These are phyloP conservation scores for Monosporascus sp. DNA, from an alignment of 2,329 filamentous ascomycete genomes.

Conservation along the genomic window DNA sequence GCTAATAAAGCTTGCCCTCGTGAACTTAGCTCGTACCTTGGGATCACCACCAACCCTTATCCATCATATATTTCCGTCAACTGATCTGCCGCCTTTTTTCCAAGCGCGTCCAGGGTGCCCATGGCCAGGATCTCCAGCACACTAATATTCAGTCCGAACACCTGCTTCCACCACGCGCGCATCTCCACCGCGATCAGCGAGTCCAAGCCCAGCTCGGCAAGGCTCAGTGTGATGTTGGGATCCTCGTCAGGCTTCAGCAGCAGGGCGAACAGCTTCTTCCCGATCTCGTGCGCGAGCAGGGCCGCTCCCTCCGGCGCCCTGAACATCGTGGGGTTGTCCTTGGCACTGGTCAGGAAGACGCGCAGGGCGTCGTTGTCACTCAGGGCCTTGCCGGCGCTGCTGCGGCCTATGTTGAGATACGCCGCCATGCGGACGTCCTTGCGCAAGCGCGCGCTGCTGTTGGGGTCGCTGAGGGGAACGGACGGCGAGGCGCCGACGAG, in stretches of 20 bases:
- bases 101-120: slow-evolving; percentile 3
- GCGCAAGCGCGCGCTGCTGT: too few species aligned
- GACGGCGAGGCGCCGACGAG: too few species aligned
- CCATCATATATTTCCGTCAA: not conserved
- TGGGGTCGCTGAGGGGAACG: too few species aligned
- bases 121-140: slow-evolving; percentile 8
- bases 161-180: slow-evolving; percentile 34
- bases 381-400: too few species aligned
- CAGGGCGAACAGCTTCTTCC: slow-evolving; percentile 4
- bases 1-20: too few species aligned
- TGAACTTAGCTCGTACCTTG: too few species aligned
- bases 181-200: slow-evolving; percentile 23
- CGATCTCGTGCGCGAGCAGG: slow-evolving; percentile 1
- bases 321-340: too few species aligned
- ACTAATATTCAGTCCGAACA: slow-evolving; percentile 5
- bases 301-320: not conserved
- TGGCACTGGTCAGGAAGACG: too few species aligned
- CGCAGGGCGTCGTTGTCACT: too few species aligned
- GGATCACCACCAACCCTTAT: too few species aligned
- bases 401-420: too few species aligned
- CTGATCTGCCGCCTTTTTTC: slow-evolving; percentile 3
- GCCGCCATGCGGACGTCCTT: too few species aligned
- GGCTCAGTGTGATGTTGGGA: not conserved
- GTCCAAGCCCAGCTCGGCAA: slow-evolving; percentile 8
- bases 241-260: slow-evolving; percentile 6